A percentile compares a stretch with the other conserved stretches of the same genome.
Conservation (phyloP, 164 flowering plant genomes). For the Tetrastigma voinierianum region DNA sequence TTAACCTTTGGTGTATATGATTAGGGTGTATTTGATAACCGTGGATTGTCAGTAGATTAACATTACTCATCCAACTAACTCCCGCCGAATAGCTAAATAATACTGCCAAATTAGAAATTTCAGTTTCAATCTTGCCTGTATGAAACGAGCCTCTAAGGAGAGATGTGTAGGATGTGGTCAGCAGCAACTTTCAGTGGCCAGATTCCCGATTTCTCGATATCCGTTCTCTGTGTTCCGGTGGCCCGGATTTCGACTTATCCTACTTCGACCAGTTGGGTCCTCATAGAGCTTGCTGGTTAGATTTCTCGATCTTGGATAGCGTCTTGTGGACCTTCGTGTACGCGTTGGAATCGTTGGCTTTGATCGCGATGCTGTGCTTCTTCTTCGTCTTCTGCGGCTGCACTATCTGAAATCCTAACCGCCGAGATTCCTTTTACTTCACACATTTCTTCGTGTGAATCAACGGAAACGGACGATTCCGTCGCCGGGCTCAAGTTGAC, state of each 20-base stretch:
- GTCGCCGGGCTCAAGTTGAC: too few species aligned
- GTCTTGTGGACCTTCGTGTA: constrained; percentile 54
- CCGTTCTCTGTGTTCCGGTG: constrained; percentile 36
- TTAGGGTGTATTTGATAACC: too few species aligned
- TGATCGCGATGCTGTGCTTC: constrained; percentile 66
- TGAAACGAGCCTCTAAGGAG: not conserved
- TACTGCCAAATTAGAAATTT: too few species aligned
- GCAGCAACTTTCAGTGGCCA: constrained; percentile 38
- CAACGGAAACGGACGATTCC: too few species aligned
- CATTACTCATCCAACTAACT: too few species aligned
- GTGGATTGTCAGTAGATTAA: too few species aligned
- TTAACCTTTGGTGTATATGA: too few species aligned
- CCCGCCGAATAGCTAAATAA: too few species aligned
- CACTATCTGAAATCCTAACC: constrained; percentile 41
- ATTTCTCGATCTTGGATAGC: constrained; percentile 49
- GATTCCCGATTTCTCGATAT: constrained; percentile 33
- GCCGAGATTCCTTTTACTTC: too few species aligned
- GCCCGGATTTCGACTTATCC: constrained; percentile 42
- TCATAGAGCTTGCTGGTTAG: constrained; percentile 29
- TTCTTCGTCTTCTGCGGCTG: constrained; percentile 81
- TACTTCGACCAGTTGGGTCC: constrained; percentile 22
- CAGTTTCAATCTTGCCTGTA: too few species aligned
- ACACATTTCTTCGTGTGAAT: too few species aligned
- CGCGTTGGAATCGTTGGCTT: constrained; percentile 58
- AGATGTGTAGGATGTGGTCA: constrained; percentile 23